Percentiles rank a stretch among this genome's conserved stretches.
Evolutionary conservation across 192 early-diverging fungal species (phyloP).

Genomic region (Allomyces javanicus): DNA sequence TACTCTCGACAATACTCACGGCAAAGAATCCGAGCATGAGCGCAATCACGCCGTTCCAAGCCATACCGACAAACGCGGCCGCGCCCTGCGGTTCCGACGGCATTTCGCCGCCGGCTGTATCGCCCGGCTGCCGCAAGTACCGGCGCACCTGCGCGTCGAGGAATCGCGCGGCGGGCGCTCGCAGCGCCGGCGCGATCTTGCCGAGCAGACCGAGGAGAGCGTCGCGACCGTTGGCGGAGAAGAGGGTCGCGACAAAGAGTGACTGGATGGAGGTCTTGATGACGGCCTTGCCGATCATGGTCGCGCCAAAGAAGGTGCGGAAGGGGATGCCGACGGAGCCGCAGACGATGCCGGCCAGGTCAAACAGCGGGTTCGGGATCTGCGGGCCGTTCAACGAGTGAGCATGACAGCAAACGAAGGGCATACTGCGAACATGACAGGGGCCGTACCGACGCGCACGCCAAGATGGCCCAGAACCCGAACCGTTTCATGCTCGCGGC

Average conservation of each 20-base stretch:
- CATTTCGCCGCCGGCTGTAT: conserved; percentile 6
- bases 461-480: conserved; percentile 77
- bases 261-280: conserved; percentile 74
- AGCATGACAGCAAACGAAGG: neutral
- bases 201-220: conserved; percentile 33
- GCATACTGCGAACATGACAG: neutral
- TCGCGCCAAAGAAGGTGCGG: conserved; percentile 86
- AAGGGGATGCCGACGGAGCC: conserved; percentile 82
- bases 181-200: conserved; percentile 21
- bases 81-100: conserved; percentile 6
- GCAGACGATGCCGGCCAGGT: conserved; percentile 87
- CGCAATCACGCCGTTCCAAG: conserved; percentile 63
- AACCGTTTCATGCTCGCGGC: conserved; percentile 48
- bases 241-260: conserved; percentile 57
- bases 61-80: conserved; percentile 31
- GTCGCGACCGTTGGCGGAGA: conserved; percentile 57
- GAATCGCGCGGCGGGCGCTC: neutral
- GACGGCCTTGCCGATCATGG: conserved; percentile 78
- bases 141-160: conserved; percentile 10
- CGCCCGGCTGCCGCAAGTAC: conserved; percentile 11
- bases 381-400: conserved; percentile 9
- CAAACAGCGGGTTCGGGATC: conserved; percentile 94
- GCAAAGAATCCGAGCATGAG: conserved; percentile 74
- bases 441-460: conserved; percentile 59
- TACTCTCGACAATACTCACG: conserved; percentile 57